phyloP scores from a whole-genome alignment of 75 land plant species.

The Cunninghamia lanceolata region DNA sequence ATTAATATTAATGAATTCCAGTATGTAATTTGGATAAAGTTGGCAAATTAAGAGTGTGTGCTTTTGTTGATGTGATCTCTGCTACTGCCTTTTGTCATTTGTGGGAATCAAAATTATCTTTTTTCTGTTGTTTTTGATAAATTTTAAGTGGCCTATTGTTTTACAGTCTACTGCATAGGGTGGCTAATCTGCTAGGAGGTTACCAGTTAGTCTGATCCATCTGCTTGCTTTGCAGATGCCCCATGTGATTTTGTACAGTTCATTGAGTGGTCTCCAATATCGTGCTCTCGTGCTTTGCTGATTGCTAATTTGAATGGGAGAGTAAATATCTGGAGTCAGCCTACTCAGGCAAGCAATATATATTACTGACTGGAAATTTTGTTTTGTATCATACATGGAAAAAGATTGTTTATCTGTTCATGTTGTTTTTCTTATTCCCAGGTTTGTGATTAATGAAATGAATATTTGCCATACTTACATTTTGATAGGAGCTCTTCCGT shows the following conservation, averaged over 20 bases:
- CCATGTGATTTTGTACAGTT: slow-evolving; percentile 92
- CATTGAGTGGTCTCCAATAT: slow-evolving; percentile 96
- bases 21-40: not conserved
- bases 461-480: not conserved
- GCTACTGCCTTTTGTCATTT: not conserved
- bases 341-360: slow-evolving; percentile 58
- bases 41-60: not conserved
- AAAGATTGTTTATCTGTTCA: not conserved
- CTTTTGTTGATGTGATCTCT: not conserved
- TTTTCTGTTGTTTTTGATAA: not conserved
- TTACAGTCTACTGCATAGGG: not conserved
- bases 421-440: not conserved
- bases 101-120: not conserved
- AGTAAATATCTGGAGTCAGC: slow-evolving; percentile 95
- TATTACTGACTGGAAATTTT: not conserved
- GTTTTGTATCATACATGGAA: not conserved
- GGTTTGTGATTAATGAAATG: not conserved
- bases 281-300: slow-evolving; percentile 87
- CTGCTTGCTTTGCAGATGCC: slow-evolving; percentile 65
- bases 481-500: not conserved
- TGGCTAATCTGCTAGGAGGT: not conserved
- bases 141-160: not conserved
- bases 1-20: not conserved
- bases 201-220: not conserved
- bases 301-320: slow-evolving; percentile 87